Evolutionary conservation across 371 early-diverging fungal species (phyloP).

Genomic region (Mucor piriformis): DNA sequence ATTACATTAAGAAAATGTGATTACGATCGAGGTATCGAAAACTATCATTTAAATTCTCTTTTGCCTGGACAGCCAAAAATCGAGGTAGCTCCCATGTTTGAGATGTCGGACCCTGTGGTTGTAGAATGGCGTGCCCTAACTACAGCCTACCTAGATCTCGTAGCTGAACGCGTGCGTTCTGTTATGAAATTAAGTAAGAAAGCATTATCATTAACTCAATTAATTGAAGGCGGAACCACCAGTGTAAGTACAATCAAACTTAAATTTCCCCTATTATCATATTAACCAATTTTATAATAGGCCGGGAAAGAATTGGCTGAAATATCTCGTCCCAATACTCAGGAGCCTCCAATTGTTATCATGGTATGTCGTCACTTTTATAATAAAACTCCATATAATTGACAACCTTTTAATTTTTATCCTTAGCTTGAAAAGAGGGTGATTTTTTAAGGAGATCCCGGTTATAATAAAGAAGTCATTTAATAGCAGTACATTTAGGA

Average conservation of each 20-base stretch:
- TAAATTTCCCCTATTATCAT: not conserved
- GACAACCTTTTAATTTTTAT: not conserved
- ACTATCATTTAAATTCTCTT: conserved; percentile 40
- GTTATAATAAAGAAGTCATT: not conserved
- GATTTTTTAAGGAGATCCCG: not conserved
- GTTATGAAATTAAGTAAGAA: conserved; percentile 55
- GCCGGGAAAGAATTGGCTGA: conserved; percentile 88
- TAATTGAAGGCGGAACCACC: conserved; percentile 89
- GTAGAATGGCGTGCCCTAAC: conserved; percentile 94
- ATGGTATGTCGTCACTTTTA: conserved; percentile 21
- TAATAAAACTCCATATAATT: not conserved
- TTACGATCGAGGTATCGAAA: conserved; percentile 45
- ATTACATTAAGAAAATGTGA: conserved; percentile 39
- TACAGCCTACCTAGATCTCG: conserved; percentile 76
- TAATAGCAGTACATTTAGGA: not conserved
- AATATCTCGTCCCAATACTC: conserved; percentile 74
- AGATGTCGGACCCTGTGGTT: conserved; percentile 79
- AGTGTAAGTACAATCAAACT: conserved; percentile 49
- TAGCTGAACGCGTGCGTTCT: conserved; percentile 68
- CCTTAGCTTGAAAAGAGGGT: conserved; percentile 6
- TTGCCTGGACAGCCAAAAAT: conserved; percentile 47
- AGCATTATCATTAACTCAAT: conserved; percentile 74
- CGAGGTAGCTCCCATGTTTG: conserved; percentile 69
- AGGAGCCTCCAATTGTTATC: conserved; percentile 88
- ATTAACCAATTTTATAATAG: conserved; percentile 25